phyloP scores from a whole-genome alignment of 352 stramenopile species.

The Pythium biforme region DNA sequence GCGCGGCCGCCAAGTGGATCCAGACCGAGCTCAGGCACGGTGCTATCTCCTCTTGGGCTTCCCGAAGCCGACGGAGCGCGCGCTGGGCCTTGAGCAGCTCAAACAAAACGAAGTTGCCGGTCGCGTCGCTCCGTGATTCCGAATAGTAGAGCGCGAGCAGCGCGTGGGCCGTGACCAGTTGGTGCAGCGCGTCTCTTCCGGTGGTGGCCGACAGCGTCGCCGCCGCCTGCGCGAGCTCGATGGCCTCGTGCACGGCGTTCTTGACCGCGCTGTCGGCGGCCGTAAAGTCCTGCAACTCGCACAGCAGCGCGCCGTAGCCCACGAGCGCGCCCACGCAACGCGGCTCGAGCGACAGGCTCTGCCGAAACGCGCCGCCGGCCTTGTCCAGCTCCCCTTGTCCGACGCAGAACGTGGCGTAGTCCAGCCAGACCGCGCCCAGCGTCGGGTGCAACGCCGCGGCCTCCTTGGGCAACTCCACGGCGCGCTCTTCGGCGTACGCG shows the following conservation, averaged over 20 bases:
- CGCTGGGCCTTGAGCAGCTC: conserved; percentile 65
- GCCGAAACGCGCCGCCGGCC: conserved; percentile 47
- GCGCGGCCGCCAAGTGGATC: conserved; percentile 50
- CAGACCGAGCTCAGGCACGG: conserved; percentile 48
- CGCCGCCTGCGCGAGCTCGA: no score
- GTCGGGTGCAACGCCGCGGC: conserved; percentile 7
- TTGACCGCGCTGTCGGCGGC: conserved; percentile 46
- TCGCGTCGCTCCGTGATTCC: conserved; percentile 41
- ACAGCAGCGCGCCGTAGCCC: conserved; percentile 55
- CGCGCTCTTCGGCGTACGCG: conserved; percentile 47
- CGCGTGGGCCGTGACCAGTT: conserved; percentile 47
- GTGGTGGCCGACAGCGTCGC: not conserved
- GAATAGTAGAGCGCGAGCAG: conserved; percentile 64
- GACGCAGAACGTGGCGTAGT: conserved; percentile 67
- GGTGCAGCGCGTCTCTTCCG: not conserved
- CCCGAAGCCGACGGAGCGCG: conserved; percentile 7
- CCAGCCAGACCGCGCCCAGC: conserved; percentile 49
- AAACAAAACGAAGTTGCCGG: conserved; percentile 61
- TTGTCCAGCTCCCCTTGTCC: conserved; percentile 46
- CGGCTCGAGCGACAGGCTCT: conserved; percentile 56
- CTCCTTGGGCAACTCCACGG: conserved; percentile 9
- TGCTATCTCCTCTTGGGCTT: not conserved
- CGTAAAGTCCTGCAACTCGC: conserved; percentile 51
- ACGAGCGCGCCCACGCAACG: conserved; percentile 42
- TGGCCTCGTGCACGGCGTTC: conserved; percentile 31